These are phyloP conservation scores for Crataegus laevigata DNA, from an alignment of 306 rosid species.

Conservation along the genomic window DNA sequence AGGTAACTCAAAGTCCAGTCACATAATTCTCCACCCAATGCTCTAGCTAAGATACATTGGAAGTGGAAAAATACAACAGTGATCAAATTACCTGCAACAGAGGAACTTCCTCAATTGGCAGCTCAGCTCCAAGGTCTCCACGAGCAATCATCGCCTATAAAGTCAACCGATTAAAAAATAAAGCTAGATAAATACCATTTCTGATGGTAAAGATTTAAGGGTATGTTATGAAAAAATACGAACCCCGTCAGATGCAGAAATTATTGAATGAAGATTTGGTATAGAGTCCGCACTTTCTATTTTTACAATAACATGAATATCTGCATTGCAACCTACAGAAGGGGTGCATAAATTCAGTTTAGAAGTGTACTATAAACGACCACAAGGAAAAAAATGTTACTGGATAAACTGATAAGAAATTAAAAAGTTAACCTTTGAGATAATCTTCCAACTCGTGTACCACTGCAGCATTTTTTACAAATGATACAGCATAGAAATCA, in stretches of 20 bases:
- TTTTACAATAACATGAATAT: conserved; percentile 80
- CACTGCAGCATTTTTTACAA: conserved; percentile 87
- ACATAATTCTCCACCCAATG: neutral
- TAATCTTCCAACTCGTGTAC: conserved; percentile 79
- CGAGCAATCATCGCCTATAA: conserved; percentile 98
- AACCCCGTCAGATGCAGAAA: conserved; percentile 95
- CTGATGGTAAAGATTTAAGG: neutral
- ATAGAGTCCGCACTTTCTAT: conserved; percentile 99
- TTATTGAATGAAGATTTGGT: conserved; percentile 81
- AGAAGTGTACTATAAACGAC: conserved; percentile 1
- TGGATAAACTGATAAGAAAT: conserved; percentile 18
- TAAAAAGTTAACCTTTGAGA: conserved; percentile 48
- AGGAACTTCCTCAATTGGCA: conserved; percentile 97
- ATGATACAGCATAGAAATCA: conserved; percentile 93
- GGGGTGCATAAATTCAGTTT: conserved; percentile 13
- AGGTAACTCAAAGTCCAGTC: neutral
- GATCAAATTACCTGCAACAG: conserved; percentile 60
- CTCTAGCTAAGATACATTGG: neutral
- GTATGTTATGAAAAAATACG: conserved; percentile 20
- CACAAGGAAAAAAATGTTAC: conserved; percentile 3
- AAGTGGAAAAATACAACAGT: neutral
- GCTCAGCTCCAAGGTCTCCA: conserved; percentile 99
- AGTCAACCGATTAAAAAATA: conserved; percentile 9
- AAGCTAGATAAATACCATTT: neutral
- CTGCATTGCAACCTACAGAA: conserved; percentile 61